Percentiles rank a stretch among this genome's conserved stretches.
These are phyloP conservation scores for Elongisporangium anandrum DNA, from an alignment of 352 stramenopile species.

Conservation along the genomic window DNA sequence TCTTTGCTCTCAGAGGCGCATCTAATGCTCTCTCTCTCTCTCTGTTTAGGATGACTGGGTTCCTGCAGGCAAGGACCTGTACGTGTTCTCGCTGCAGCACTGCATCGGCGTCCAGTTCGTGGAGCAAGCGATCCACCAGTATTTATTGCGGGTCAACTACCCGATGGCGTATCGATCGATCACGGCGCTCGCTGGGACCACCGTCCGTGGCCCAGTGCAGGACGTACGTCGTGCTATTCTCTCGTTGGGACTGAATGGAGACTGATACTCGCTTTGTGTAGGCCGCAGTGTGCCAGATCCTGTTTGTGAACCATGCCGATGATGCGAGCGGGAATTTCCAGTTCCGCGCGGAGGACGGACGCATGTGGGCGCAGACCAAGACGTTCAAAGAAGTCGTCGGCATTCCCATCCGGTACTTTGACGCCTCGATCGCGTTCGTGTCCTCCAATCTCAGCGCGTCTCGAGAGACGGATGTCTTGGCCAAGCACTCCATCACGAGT, in stretches of 20 bases:
- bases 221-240: slow-evolving; percentile 38
- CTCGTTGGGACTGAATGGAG: background rate
- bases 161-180: slow-evolving; percentile 76
- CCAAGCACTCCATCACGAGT: slow-evolving; percentile 52
- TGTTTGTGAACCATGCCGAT: slow-evolving; percentile 84
- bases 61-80: slow-evolving; percentile 65
- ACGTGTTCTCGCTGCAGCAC: slow-evolving; percentile 81
- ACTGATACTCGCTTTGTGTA: no score
- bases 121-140: slow-evolving; percentile 61
- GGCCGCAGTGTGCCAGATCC: slow-evolving; percentile 74
- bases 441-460: slow-evolving; percentile 68
- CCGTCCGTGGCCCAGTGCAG: slow-evolving; percentile 47
- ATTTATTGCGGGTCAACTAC: slow-evolving; percentile 76
- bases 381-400: slow-evolving; percentile 75
- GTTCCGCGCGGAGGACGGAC: slow-evolving; percentile 59
- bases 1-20: background rate
- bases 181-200: slow-evolving; percentile 69
- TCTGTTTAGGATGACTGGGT: slow-evolving; percentile 58
- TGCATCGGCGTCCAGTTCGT: slow-evolving; percentile 59
- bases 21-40: background rate
- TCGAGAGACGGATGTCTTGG: slow-evolving; percentile 22
- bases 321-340: slow-evolving; percentile 77
- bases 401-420: slow-evolving; percentile 80
- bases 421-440: slow-evolving; percentile 81
- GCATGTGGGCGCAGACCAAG: slow-evolving; percentile 71